phyloP scores from a whole-genome alignment of 257 asterid genomes.

The Echites panduratus region DNA sequence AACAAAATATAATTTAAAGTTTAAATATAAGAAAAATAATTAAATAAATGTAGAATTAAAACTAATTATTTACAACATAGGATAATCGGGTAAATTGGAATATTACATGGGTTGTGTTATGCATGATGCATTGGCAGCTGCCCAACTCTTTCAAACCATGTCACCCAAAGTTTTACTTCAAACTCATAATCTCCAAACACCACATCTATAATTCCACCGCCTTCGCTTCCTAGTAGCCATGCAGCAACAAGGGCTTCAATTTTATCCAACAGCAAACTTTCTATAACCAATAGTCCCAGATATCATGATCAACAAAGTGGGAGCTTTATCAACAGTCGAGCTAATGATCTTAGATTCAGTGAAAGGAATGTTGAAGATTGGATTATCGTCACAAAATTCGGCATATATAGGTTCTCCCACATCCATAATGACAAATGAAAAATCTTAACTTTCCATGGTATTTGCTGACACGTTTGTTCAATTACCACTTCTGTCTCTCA shows the following conservation, averaged over 20 bases:
- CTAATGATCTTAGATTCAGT: slow-evolving; percentile 51
- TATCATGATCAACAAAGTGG: slow-evolving; percentile 58
- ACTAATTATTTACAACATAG: too few species aligned
- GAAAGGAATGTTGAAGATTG: slow-evolving; percentile 53
- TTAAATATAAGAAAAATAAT: too few species aligned
- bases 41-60: too few species aligned
- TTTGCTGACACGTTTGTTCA: slow-evolving; percentile 52
- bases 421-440: slow-evolving; percentile 61
- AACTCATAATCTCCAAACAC: slow-evolving; percentile 63
- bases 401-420: slow-evolving; percentile 83
- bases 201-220: slow-evolving; percentile 69
- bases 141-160: slow-evolving; percentile 69
- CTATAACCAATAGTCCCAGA: slow-evolving; percentile 72
- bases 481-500: slow-evolving; percentile 49
- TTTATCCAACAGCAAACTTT: slow-evolving; percentile 50
- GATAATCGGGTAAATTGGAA: too few species aligned
- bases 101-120: slow-evolving; percentile 30
- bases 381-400: slow-evolving; percentile 68
- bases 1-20: too few species aligned
- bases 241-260: slow-evolving; percentile 60
- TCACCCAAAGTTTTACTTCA: too few species aligned
- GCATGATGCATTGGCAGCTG: slow-evolving; percentile 60
- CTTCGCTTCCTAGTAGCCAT: slow-evolving; percentile 90
- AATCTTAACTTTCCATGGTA: slow-evolving; percentile 48
- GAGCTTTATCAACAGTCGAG: slow-evolving; percentile 58